Evolutionary conservation across 768 basidiomycete species (phyloP).

Genomic region (Macrocybe gigantea): DNA sequence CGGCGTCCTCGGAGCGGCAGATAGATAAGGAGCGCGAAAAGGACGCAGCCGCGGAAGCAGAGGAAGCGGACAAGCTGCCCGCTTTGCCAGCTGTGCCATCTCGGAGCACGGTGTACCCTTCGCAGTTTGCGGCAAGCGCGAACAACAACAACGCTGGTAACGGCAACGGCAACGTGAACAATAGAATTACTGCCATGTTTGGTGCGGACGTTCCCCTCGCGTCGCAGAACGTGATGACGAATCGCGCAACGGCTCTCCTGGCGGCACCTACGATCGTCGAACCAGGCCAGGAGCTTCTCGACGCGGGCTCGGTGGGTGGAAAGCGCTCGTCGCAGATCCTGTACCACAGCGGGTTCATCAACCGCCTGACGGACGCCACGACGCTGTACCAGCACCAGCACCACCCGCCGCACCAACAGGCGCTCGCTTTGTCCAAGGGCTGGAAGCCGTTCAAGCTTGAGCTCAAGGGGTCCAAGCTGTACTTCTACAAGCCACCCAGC

Average conservation of each 20-base stretch:
- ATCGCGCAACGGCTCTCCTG: slow-evolving; percentile 29
- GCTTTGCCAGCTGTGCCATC: neutral
- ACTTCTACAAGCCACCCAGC: slow-evolving; percentile 80
- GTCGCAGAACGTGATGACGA: slow-evolving; percentile 2
- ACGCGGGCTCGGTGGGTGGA: slow-evolving; percentile 25
- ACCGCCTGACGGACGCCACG: slow-evolving; percentile 56
- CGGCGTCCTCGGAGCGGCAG: slow-evolving; percentile 34
- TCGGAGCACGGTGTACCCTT: slow-evolving; percentile 10
- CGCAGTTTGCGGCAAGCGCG: slow-evolving; percentile 5
- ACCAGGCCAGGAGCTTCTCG: slow-evolving; percentile 19
- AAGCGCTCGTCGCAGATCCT: slow-evolving; percentile 77
- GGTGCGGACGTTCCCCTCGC: neutral
- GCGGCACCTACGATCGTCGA: slow-evolving; percentile 47
- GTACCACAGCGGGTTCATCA: slow-evolving; percentile 70
- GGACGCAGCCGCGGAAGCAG: neutral
- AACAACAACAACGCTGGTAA: neutral
- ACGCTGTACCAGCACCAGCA: slow-evolving; percentile 19
- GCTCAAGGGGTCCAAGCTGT: slow-evolving; percentile 78
- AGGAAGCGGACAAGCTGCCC: neutral
- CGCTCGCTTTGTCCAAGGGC: slow-evolving; percentile 45
- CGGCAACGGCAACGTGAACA: neutral
- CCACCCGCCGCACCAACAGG: slow-evolving; percentile 16
- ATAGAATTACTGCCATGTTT: neutral
- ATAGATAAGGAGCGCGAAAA: slow-evolving; percentile 14
- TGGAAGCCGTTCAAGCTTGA: slow-evolving; percentile 89